Evolutionary conservation across 768 basidiomycete genomes (phyloP), one percentile per base, ranked within the genome.

Genomic region (Lactarius indigo): DNA sequence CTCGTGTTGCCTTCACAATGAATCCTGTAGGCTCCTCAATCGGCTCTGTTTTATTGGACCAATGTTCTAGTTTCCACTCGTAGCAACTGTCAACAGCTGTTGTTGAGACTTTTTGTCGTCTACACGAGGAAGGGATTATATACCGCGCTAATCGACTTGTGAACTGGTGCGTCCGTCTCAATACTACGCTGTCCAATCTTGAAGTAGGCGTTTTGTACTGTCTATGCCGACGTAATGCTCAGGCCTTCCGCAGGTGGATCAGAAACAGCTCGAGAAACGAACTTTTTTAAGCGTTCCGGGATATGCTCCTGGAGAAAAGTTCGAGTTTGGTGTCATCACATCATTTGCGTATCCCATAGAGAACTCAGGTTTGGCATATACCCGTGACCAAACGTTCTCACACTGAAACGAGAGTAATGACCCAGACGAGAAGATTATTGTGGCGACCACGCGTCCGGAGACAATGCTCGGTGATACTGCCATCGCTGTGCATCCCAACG

Each of bases 381-480:
- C 41, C 20, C 30, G n/a, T 20, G 50, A 28, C 68, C 5, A 28
- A 33, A 26, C 35, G 7, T 42, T 26, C 33, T 26, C 3, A 6
- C 5, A 5, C 50, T 52, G 15, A 50, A 23, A 26, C 13, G 5
- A 15, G 23, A 7, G 7, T 23, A 15, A 6, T 26, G 23, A 26
- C 23, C 7, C 26, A 52, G 50, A 52, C 13, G 50, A 52, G 50
- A 52, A 17, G 50, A 52, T 52, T 7, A 52, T 97, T 61, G 88
- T 99, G 44, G 96, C 97, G 1, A 99, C 97, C 1, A 98, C 96
- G 6, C 93, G 97, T 81, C 96, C 96, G 0, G 97, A 98, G 77
- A 98, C 97, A 0, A 96, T 98, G 93, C 83, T 99, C 0, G 97
- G 97, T 41, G 97, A 98, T 83, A 94, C 95, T 2, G 97, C 92